Conservation (phyloP, 495 filamentous ascomycete genomes). For the Hypoxylon trugodes region DNA sequence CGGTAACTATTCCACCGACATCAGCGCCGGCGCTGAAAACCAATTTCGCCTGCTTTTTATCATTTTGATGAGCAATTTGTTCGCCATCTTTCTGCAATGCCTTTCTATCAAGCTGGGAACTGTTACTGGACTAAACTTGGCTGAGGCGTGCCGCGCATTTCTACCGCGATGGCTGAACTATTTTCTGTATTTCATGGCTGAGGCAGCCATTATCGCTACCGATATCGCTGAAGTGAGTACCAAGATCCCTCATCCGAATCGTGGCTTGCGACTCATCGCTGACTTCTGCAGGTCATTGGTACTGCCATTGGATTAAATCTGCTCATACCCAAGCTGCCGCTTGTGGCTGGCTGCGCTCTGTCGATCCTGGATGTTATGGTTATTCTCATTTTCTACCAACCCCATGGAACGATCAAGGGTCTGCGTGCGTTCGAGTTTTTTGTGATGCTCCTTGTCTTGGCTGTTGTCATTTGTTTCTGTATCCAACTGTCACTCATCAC, state of each 20-base stretch:
- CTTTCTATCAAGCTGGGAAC: slow-evolving; percentile 85
- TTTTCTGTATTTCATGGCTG: slow-evolving; percentile 75
- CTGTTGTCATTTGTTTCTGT: slow-evolving; percentile 90
- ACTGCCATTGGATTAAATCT: slow-evolving; percentile 92
- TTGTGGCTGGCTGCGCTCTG: slow-evolving; percentile 87
- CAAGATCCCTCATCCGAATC: neutral
- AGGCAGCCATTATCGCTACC: slow-evolving; percentile 85
- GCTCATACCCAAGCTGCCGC: slow-evolving; percentile 75
- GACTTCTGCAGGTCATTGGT: slow-evolving; percentile 83
- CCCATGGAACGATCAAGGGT: slow-evolving; percentile 74
- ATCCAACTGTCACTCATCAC: slow-evolving; percentile 84
- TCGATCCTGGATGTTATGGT: slow-evolving; percentile 85
- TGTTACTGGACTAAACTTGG: slow-evolving; percentile 84
- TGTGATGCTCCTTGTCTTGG: slow-evolving; percentile 80
- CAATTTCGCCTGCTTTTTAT: slow-evolving; percentile 79
- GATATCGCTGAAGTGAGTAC: slow-evolving; percentile 79
- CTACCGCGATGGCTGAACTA: slow-evolving; percentile 81
- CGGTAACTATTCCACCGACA: slow-evolving; percentile 87
- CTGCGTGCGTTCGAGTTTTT: slow-evolving; percentile 82
- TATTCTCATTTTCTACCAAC: slow-evolving; percentile 86
- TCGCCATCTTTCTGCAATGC: slow-evolving; percentile 84
- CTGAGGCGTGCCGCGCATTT: slow-evolving; percentile 78
- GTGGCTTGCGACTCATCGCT: slow-evolving; percentile 18
- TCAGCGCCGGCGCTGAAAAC: slow-evolving; percentile 73
- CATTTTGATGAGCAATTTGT: slow-evolving; percentile 81